Conservation (phyloP, 148 eudicot genomes). For the Rheum nobile region DNA sequence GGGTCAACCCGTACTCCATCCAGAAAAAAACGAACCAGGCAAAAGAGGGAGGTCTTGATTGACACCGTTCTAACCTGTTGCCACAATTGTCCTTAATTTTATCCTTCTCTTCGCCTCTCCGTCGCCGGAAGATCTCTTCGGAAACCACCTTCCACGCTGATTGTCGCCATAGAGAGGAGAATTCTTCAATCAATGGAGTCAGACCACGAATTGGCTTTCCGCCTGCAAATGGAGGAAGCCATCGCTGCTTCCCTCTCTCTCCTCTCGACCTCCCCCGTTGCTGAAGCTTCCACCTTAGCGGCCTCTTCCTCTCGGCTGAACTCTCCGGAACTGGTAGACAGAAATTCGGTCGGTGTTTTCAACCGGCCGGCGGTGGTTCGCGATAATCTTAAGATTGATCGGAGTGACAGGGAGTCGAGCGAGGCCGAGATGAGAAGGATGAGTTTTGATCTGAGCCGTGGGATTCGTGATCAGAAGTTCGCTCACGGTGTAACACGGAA, state of each 20-base stretch:
- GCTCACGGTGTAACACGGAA: constrained; percentile 27
- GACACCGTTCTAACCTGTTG: not conserved
- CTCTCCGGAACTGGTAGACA: not conserved
- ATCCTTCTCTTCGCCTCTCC: not conserved
- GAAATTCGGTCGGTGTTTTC: constrained; percentile 9
- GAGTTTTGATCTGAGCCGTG: constrained; percentile 31
- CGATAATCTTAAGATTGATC: constrained; percentile 25
- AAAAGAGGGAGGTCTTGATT: not conserved
- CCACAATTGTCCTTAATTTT: not conserved
- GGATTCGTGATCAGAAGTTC: constrained; percentile 36
- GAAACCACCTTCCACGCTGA: constrained; percentile 12
- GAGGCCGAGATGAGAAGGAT: constrained; percentile 20
- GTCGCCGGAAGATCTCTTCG: constrained; percentile 8
- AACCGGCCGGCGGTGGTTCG: constrained; percentile 16
- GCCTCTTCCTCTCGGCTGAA: not conserved
- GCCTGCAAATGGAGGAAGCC: constrained; percentile 59
- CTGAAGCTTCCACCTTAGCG: constrained; percentile 11
- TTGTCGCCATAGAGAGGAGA: constrained; percentile 17
- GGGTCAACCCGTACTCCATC: not conserved
- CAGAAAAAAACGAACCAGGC: not conserved
- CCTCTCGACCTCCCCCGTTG: constrained; percentile 18
- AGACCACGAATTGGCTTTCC: constrained; percentile 43
- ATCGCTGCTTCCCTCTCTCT: constrained; percentile 38
- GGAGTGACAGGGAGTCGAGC: constrained; percentile 21
- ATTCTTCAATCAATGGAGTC: constrained; percentile 30